phyloP scores from a whole-genome alignment of 257 asterid genomes.

The Cynanchum wilfordii region DNA sequence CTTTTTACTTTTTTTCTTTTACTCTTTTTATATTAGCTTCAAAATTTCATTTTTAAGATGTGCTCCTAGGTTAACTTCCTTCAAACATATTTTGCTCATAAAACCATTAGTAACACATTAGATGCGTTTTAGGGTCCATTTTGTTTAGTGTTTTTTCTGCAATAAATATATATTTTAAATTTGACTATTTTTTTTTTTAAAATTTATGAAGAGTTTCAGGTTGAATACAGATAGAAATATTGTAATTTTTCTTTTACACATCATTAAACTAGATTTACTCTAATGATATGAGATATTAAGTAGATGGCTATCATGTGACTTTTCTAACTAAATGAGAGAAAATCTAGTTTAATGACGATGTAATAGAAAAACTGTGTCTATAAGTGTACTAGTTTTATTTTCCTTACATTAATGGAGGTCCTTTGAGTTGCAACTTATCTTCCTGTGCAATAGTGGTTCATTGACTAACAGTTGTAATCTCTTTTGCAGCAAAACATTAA shows the following conservation, averaged over 20 bases:
- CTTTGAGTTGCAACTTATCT: background rate
- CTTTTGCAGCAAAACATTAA: constrained; percentile 61
- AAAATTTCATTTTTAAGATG: background rate
- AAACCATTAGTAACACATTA: background rate
- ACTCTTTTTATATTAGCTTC: background rate
- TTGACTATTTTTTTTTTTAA: background rate
- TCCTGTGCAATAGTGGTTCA: background rate
- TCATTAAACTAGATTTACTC: too few relatives aligned
- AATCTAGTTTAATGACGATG: background rate
- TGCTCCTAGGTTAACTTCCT: background rate
- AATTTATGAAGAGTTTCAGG: too few relatives aligned
- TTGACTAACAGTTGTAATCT: constrained; percentile 6
- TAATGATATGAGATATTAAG: background rate
- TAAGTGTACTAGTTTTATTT: background rate
- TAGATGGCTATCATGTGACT: background rate
- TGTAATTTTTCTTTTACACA: too few relatives aligned
- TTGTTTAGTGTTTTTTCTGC: too few relatives aligned
- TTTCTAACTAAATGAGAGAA: background rate
- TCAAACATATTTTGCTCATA: too few relatives aligned
- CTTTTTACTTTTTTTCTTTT: too few relatives aligned
- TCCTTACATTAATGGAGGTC: background rate
- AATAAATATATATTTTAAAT: background rate
- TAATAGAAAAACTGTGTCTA: background rate
- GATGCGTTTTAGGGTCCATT: background rate
- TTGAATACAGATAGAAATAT: too few relatives aligned